Percentiles rank a stretch among this genome's conserved stretches.
These are phyloP conservation scores for Calonectria naviculata DNA, from an alignment of 2,329 filamentous ascomycete genomes.

Conservation along the genomic window DNA sequence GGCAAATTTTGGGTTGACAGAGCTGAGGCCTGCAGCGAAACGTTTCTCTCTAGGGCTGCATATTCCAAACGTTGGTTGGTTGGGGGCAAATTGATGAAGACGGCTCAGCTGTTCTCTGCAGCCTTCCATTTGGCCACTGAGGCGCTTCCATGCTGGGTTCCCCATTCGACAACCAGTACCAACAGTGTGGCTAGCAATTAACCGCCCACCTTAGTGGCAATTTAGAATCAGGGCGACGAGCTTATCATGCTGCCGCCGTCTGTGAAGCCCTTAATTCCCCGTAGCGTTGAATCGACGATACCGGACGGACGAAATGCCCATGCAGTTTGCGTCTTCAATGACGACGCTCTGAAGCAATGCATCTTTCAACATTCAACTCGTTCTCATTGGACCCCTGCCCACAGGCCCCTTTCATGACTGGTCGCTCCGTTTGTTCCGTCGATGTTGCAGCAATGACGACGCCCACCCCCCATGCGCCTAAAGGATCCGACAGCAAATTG, in stretches of 20 bases:
- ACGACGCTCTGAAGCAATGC: background rate
- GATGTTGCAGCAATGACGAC: background rate
- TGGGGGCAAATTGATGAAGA: background rate
- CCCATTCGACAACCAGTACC: background rate
- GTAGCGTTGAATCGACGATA: background rate
- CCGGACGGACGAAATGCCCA: background rate
- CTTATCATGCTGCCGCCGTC: background rate
- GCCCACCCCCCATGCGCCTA: background rate
- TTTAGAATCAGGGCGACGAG: background rate
- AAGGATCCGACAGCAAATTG: background rate
- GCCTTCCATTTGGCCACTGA: slow-evolving; percentile 4
- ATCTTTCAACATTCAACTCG: background rate
- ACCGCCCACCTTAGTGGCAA: background rate
- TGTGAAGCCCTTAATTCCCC: background rate
- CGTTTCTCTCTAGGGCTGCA: background rate
- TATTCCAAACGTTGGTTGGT: background rate
- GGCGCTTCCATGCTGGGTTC: background rate
- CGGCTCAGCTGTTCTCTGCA: background rate
- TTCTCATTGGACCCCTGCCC: background rate
- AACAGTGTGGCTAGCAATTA: slow-evolving; percentile 1
- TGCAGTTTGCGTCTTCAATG: background rate
- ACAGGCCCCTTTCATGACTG: background rate
- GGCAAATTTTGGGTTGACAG: background rate
- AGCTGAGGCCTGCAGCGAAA: background rate
- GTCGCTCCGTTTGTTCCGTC: background rate